Evolutionary conservation across 192 early-diverging fungal genomes (phyloP), one percentile per base, ranked within the genome.

Genomic region (Blastocladiella britannica): DNA sequence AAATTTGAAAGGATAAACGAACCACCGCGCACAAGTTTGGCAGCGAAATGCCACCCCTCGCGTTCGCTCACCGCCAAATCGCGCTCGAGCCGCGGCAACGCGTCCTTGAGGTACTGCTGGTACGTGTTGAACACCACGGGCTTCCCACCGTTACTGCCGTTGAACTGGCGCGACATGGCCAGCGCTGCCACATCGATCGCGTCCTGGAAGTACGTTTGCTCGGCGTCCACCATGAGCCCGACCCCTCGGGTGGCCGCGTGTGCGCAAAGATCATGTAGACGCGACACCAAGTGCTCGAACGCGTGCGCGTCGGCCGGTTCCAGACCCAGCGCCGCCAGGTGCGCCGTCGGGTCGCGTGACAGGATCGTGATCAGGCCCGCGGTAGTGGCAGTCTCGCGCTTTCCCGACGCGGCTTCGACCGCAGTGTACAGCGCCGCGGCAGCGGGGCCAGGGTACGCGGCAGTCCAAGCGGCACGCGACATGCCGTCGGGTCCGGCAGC

Each of bases 121-220:
- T 87, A 89, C 7, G 93, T 97, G 73, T 93, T 93, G 78, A 79
- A 93, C 37, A 93, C 72, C 22, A 89, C 70, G 6, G 87, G 85
- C 51, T 65, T 65, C 8, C 68, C 43, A 20, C 59, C 43, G 4
- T 55, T 31, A 26, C 53, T 52, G 53, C 59, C 57, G 70, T 97
- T 93, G 72, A 77, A 88, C 60, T 74, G 70, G 52, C 70, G 64
- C 65, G 77, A 76, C 47, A 97, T 64, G 20, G 72, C 68, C 28
- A 87, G 63, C 7, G 83, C 84, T 7, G 88, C 73, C 56, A 82
- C 80, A 69, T 97, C 89, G 64, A 97, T 88, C 23, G 86, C 85
- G 4, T 84, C 77, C 72, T 94, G 93, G 70, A 89, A 90, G 66
- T 93, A 89, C 6, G 83, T 72, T 68, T 91, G 88, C 66, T 97